Percentiles rank a stretch among this genome's conserved stretches.
Evolutionary conservation across 768 basidiomycete species (phyloP).

Genomic region (Suillus weaverae): DNA sequence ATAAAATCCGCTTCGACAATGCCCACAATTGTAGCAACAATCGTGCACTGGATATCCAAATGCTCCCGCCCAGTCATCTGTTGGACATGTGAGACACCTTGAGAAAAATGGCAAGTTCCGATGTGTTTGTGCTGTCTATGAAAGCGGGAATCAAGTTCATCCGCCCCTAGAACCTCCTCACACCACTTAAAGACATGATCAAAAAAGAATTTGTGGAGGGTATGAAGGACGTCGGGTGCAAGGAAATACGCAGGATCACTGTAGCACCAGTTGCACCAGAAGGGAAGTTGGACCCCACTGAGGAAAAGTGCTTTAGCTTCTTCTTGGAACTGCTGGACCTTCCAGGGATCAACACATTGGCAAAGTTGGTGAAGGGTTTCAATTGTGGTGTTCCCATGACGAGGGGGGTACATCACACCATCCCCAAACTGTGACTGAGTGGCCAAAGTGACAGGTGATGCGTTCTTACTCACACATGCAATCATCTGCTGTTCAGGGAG

Average conservation of each 20-base stretch:
- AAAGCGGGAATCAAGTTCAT: slow-evolving; percentile 39
- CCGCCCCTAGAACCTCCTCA: slow-evolving; percentile 26
- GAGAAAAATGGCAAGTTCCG: slow-evolving; percentile 36
- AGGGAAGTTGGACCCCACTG: slow-evolving; percentile 24
- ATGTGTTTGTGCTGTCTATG: slow-evolving; percentile 35
- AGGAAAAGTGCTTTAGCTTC: slow-evolving; percentile 15
- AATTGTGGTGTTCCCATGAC: slow-evolving; percentile 9
- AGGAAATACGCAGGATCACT: slow-evolving; percentile 35
- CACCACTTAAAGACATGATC: slow-evolving; percentile 31
- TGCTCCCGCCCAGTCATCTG: slow-evolving; percentile 45
- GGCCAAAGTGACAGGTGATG: slow-evolving; percentile 18
- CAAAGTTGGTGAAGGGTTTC: background rate
- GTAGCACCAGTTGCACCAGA: slow-evolving; percentile 39
- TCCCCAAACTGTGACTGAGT: slow-evolving; percentile 14
- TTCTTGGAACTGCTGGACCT: slow-evolving; percentile 26
- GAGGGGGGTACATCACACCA: background rate
- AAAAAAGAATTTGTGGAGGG: too few relatives aligned
- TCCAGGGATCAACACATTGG: slow-evolving; percentile 20
- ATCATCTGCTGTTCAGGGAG: slow-evolving; percentile 16
- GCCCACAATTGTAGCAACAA: slow-evolving; percentile 36
- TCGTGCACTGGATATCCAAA: slow-evolving; percentile 34
- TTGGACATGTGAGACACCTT: slow-evolving; percentile 40
- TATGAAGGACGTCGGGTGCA: slow-evolving; percentile 32
- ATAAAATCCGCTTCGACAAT: slow-evolving; percentile 32
- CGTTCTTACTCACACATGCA: slow-evolving; percentile 11